Evolutionary conservation across 495 filamentous ascomycete genomes (phyloP), one percentile per base, ranked within the genome.

Genomic region (Penicillium soppii): DNA sequence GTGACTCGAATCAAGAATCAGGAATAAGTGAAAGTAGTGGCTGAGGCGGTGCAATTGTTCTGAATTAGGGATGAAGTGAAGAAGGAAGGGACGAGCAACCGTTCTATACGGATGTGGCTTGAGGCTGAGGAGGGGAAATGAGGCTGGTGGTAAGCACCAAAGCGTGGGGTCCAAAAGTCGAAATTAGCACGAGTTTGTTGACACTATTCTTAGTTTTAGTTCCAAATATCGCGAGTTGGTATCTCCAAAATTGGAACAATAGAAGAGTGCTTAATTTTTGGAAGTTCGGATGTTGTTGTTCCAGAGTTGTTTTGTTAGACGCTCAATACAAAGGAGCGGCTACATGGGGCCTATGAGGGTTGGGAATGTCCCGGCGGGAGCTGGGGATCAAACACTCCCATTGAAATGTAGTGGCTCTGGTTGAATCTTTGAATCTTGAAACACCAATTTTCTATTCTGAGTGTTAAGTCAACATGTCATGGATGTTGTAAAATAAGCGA

Each of bases 121-220:
- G 56, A 17, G 50, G 58, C 53, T 52, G 50, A 50, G 19, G 17
- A 36, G 36, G 41, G 47, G 10, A 45, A 21, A 47, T 30, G 58
- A 42, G 52, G 40, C 51, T 49, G 20, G 55, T 47, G 23, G 44
- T 13, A 29, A 30, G 17, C n/a, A n/a, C 12, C 4, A 21, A 13
- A 22, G 23, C 20, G 37, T 58, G 52, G 62, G 62, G 58, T 47
- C 59, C 55, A 50, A 59, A 57, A 38, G 1, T 12, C 29, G 7
- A 29, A 20, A 33, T n/a, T n/a, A n/a, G n/a, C n/a, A 19, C 27
- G 26, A 21, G 52, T 41, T 52, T 27, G 53, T 40, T n/a, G n/a
- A 22, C 49, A 22, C 53, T 64, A 64, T 64, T 61, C 53, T 62
- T 57, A 53, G 43, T 36, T 46, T 20, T 27, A 27, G 19, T 26